A percentile compares a stretch with the other conserved stretches of the same genome.
Evolutionary conservation across 139 green algal genomes (phyloP).

Genomic region (Coccomyxa sp.): DNA sequence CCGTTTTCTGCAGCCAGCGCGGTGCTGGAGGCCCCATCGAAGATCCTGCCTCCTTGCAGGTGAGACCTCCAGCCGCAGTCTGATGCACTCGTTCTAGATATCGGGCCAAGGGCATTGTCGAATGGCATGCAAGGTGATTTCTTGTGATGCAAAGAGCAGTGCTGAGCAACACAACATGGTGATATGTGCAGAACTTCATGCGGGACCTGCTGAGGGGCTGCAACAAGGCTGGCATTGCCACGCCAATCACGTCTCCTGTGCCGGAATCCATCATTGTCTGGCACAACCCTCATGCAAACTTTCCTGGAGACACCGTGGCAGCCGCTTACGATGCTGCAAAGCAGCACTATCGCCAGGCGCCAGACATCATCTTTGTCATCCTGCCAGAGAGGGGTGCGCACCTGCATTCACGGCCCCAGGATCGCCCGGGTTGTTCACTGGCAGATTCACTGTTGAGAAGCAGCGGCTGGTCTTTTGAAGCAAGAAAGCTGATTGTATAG

Average conservation of each 20-base stretch:
- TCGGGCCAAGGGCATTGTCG: neutral
- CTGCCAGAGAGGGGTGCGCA: constrained; percentile 38
- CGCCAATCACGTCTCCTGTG: neutral
- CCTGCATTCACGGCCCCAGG: too few relatives aligned
- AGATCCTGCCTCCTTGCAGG: neutral
- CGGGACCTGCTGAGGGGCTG: constrained; percentile 7
- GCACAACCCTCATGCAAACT: neutral
- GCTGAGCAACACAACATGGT: neutral
- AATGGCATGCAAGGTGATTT: neutral
- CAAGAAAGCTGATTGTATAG: too few relatives aligned
- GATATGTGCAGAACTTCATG: constrained; percentile 26
- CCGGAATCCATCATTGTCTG: neutral
- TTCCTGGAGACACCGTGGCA: constrained; percentile 8
- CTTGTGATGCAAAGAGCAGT: neutral
- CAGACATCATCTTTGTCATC: constrained; percentile 35
- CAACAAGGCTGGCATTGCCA: constrained; percentile 6
- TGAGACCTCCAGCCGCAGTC: neutral
- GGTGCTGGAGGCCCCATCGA: constrained; percentile 1
- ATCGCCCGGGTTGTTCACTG: too few relatives aligned
- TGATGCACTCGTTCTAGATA: neutral
- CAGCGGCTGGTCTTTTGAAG: too few relatives aligned
- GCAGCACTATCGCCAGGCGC: constrained; percentile 11
- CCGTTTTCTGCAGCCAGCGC: constrained; percentile 31
- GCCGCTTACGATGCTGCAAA: constrained; percentile 7
- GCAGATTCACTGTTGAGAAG: too few relatives aligned